phyloP scores from a whole-genome alignment of 2,329 filamentous ascomycete genomes.

The Neurospora sp. region DNA sequence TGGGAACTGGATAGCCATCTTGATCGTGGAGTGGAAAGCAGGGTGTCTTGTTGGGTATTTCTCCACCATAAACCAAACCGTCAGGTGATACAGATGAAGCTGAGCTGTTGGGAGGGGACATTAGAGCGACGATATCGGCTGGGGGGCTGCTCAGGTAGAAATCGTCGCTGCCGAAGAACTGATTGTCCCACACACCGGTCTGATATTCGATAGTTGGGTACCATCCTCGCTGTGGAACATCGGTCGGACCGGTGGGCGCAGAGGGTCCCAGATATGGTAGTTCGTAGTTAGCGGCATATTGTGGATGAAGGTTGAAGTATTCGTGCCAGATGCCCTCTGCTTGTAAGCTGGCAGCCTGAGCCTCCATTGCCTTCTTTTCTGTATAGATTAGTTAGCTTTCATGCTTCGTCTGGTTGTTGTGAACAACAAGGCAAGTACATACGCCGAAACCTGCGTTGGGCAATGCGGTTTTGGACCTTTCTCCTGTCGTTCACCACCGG shows the following conservation, averaged over 20 bases:
- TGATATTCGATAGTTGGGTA: neutral
- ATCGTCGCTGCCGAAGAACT: neutral
- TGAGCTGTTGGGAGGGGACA: neutral
- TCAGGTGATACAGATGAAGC: neutral
- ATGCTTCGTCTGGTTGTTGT: neutral
- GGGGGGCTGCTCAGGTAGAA: neutral
- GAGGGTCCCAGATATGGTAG: neutral
- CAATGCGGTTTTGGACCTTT: constrained; percentile 2
- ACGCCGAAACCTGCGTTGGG: constrained; percentile 1
- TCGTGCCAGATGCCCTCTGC: constrained; percentile 1
- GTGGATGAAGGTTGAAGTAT: neutral
- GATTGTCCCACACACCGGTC: neutral
- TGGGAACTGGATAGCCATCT: neutral
- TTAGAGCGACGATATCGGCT: neutral
- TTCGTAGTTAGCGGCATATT: neutral
- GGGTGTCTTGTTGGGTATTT: neutral
- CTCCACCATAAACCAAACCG: neutral
- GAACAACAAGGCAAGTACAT: neutral
- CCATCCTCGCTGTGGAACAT: neutral
- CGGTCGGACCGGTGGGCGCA: neutral
- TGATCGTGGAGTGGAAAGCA: neutral
- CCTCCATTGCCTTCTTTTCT: constrained; percentile 3
- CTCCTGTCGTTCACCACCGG: neutral
- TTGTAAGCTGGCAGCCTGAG: neutral
- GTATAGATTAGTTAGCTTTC: neutral